Base-by-base conservation (phyloP, 305 asterid species). In the Fraxinus sp. region DNA sequence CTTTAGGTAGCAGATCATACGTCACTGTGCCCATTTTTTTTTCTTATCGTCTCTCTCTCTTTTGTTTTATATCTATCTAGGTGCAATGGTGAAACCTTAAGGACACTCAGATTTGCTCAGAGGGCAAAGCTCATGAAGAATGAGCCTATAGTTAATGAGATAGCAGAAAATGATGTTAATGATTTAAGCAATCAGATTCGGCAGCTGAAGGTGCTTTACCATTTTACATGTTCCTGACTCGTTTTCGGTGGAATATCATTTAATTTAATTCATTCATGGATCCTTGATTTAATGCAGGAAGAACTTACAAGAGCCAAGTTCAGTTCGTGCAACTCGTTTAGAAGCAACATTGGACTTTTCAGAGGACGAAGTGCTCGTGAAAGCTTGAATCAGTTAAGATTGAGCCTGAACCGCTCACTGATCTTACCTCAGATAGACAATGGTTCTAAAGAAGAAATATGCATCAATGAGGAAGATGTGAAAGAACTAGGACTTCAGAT, bases 241-340 rank as follows among this genome's bases (percentile, higher is more conserved):
- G 77, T 83, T 82, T 26, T 57, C 39, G 1, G 33, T 3, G 44
- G 73, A 32, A 55, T 73, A 26, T 57, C 22, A 8, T 36, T 74
- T 59, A 64, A 64, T 46, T 68, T 74, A 36, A 36, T 78, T 77
- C 82, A 74, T 79, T 71, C 52, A 84, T 8, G 41, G 55, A 74
- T 41, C 62, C 59, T 81, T 81, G 80, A n/a, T 30, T 62, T 72
- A 78, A 77, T 85, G 85, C 94, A 96, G 99, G 99, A 96, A 87
- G 99, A 96, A 86, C 98, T 96, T 71, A 93, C 91, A 87, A 89
- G 94, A 87, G 95, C 94, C n/a, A 93, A 90, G 86, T 92, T 97
- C 86, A 90, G 88, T 79, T 74, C 85, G 35, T 78, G 86, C 84
- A 87, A 87, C 85, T 88, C 93, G 35, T 70, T 83, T 1, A 85